Evolutionary conservation across 164 flowering plant genomes (phyloP).

Genomic region (grape (Vitis vinifera)): ASM3070453v1 NC_081815.1:12853501-12854000

Average conservation of each 20-base stretch:
- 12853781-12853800: constrained; percentile 53
- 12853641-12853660: constrained; percentile 51
- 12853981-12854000: constrained; percentile 11
- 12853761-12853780: constrained; percentile 73
- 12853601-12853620: constrained; percentile 83
- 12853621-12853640: constrained; percentile 69
- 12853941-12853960: constrained; percentile 17
- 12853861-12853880: constrained; percentile 16
- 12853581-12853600: constrained; percentile 78
- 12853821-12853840: constrained; percentile 35
- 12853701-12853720: constrained; percentile 42
- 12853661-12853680: constrained; percentile 71
- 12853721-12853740: constrained; percentile 78
- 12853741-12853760: constrained; percentile 62
- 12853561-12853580: constrained; percentile 69
- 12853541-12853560: constrained; percentile 47
- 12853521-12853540: too few relatives aligned
- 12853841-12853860: constrained; percentile 11
- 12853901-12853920: constrained; percentile 9
- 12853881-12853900: constrained; percentile 14
- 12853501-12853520: too few relatives aligned
- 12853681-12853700: constrained; percentile 59
- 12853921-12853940: constrained; percentile 3
- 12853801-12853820: constrained; percentile 76
- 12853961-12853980: constrained; percentile 16